Base-by-base conservation (phyloP, 2,329 filamentous ascomycete species). In the Hymenoscyphus infarciens region DNA sequence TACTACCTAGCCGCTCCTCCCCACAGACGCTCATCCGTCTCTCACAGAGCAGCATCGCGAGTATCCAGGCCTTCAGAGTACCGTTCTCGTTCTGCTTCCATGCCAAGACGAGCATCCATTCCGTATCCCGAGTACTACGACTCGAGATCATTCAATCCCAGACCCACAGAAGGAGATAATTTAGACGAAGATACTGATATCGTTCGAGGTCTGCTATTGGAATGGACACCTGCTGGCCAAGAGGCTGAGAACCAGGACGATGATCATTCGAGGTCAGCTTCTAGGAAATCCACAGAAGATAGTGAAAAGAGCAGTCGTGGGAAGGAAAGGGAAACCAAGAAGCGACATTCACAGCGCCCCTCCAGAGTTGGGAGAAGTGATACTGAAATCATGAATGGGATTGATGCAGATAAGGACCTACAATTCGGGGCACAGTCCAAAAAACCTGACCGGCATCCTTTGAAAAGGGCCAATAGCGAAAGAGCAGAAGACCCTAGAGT, bases 141-240 rank as follows among this genome's bases (percentile, higher is more conserved):
- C 31, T 42, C 35, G 19, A 42, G 45, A 35, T 53, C 57, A 8
- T 53, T 52, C 7, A 60, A 60, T 22, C 57, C 45, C 25, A 49
- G 29, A 33, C 33, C 56, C 5, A 39, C n/a, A 15, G 52, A 33
- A 11, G 27, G 33, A 5, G 57, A 45, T 27, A 19, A 19, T 19
- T 10, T 53, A n/a, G 19, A 60, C 10, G 59, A 22, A 29, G 49
- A 55, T 25, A 49, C 33, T 16, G 33, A 60, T 55, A 39, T 60
- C 13, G 45, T 60, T 29, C 52, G 25, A 52, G 54, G 54, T 6
- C 27, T 60, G 49, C 52, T 60, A 19, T 53, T 55, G 35, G 52
- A 60, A 22, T 60, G 59, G 59, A 60, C 59, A 22, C 59, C 59
- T 56, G 59, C 59, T 42, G 59, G 59, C 2, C 52, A 60, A 8